Evolutionary conservation across 352 stramenopile species (phyloP), one percentile per base, ranked within the genome.

Genomic region (Phytophthora foliorum): DNA sequence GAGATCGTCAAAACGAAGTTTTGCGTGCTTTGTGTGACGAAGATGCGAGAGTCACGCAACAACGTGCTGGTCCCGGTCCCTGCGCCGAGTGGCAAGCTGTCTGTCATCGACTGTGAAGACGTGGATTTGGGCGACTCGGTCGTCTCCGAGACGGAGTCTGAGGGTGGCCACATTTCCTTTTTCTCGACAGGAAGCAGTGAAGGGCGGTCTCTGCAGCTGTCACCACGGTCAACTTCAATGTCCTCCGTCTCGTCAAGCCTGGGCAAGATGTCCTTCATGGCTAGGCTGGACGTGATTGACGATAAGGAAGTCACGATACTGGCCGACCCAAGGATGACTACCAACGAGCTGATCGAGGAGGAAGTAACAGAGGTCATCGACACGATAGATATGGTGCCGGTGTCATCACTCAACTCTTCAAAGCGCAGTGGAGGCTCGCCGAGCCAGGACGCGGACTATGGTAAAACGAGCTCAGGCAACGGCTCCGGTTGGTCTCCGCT

Each of bases 1-100:
- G 78, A 82, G 57, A 61, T 86, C 29, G 64, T 77, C 63, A 90
- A 90, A 71, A 90, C 78, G 52, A 92, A 92, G 61, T 88, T 92
- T 36, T 92, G 84, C 51, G 57, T 89, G 27, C 55, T 88, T 3
- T 92, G 84, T 54, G 73, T 92, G 46, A 88, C 76, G 22, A 82
- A 85, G 57, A 78, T 92, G 69, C 81, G 84, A 9, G 73, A 78
- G 46, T 72, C 68, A 11, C 34, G 63, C 13, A 63, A 60, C 41
- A 69, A 67, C 27, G 34, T 58, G 32, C 50, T 76, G 32, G 50
- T 75, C 3, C 66, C 66, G 17, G 58, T 74, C 11, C 68, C 69
- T 9, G 54, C 51, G 17, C 65, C 56, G 11, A 75, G 60, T 25
- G 70, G 65, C 46, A 67, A 72, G 19, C 24, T 78, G 8, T 75